Base-by-base conservation (phyloP, 1,284 basidiomycete species). In the Pascua guehoae region DNA sequence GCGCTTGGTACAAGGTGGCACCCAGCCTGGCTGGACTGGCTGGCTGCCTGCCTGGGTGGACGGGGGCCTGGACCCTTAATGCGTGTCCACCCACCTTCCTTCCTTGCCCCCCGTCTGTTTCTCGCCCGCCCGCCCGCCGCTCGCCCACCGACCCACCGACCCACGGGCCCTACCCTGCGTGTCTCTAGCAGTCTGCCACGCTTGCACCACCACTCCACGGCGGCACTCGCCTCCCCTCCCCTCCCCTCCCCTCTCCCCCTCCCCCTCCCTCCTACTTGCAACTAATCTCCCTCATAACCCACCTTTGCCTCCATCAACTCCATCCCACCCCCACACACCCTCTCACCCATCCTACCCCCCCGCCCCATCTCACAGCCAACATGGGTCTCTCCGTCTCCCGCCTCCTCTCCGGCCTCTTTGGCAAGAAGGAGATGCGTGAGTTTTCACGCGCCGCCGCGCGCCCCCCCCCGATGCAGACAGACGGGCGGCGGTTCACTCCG, bases 381-480 rank as follows among this genome's bases (percentile, higher is more conserved):
- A 93, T 93, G 90, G 90, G 91, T 87, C 82, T 94, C 68, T 86
- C 85, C 47, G 80, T 94, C 71, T 94, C 91, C 67, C 84, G 76
- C 72, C 82, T 93, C 54, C 85, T 96, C 74, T 84, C 85, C 61
- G 85, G 84, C 78, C 84, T 99, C 78, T 94, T 98, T 73, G 95
- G 95, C 81, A 98, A 97, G 85, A 96, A 89, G 85, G 96, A 98
- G 82, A 98, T 98, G 94, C 92, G 95, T 94, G 79, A 77, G 91
- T 84, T 16, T 47, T 56, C 40, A 32, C 24, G 24, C 24, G 24
- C 24, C 24, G 24, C 24, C 51, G 51, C 43, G 32, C 44, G 10
- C 12, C 51, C 18, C 12, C 51, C 18, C 24, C 24, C 24, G 24
- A 32, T 32, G 24, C 24, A 32, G 24, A 32, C 24, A 32, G 24